Evolutionary conservation across 139 green algal species (phyloP).

Genomic region (Chlorella vulgaris): DNA sequence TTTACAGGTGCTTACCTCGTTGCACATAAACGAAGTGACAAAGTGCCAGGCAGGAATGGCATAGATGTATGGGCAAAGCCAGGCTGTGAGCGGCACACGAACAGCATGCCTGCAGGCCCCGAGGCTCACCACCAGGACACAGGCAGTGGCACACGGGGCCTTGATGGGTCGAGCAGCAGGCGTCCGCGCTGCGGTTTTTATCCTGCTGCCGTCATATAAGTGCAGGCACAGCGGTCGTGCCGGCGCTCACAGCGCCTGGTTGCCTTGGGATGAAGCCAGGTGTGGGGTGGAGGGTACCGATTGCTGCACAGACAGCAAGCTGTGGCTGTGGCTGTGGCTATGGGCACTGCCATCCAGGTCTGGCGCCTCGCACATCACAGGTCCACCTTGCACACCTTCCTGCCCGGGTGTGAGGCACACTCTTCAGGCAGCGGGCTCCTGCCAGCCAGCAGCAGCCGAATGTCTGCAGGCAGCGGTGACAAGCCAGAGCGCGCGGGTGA

Average conservation of each 20-base stretch:
- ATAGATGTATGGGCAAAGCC: background rate
- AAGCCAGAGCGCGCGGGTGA: background rate
- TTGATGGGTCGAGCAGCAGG: background rate
- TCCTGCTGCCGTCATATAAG: conserved; percentile 24
- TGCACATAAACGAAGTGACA: too few relatives aligned
- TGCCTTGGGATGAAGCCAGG: background rate
- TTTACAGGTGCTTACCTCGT: too few relatives aligned
- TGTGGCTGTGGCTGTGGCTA: too few relatives aligned
- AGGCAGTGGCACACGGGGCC: background rate
- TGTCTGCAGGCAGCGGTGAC: conserved; percentile 42
- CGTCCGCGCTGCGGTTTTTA: conserved; percentile 23
- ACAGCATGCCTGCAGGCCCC: background rate
- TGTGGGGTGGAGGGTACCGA: too few relatives aligned
- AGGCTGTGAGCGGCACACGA: background rate
- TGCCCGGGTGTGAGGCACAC: conserved; percentile 77
- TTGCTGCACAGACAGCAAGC: too few relatives aligned
- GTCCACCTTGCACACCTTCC: conserved; percentile 82
- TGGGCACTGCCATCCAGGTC: background rate
- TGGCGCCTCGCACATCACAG: background rate
- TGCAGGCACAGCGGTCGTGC: background rate
- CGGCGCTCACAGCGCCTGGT: background rate
- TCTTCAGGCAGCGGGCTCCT: conserved; percentile 59
- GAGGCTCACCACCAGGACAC: conserved; percentile 1
- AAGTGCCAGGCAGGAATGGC: background rate
- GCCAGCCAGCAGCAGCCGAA: conserved; percentile 70